Evolutionary conservation across 352 stramenopile genomes (phyloP).

Genomic region (Thalassiosira delicatula): DNA sequence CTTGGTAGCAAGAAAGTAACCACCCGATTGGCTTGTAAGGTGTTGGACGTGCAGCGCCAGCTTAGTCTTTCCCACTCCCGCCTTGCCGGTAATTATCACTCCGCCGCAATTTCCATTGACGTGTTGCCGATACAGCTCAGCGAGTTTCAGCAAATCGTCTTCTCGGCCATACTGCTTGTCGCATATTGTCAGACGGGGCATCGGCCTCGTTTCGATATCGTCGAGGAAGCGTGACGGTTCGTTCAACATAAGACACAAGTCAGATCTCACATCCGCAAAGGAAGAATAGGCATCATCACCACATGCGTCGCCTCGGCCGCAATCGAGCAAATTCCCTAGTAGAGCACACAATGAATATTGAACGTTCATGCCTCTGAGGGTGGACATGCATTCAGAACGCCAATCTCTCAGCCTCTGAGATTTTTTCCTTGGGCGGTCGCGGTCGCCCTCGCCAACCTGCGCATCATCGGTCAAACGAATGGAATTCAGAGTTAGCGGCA

Average conservation of each 20-base stretch:
- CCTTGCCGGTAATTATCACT: conserved; percentile 14
- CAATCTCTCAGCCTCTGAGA: background rate
- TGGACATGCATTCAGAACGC: background rate
- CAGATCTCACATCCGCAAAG: conserved; percentile 8
- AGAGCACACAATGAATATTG: conserved; percentile 24
- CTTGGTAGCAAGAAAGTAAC: conserved; percentile 17
- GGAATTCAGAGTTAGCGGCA: background rate
- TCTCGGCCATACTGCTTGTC: conserved; percentile 37
- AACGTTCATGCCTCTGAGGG: conserved; percentile 8
- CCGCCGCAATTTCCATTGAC: conserved; percentile 4
- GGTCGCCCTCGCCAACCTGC: background rate
- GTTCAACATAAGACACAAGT: conserved; percentile 14
- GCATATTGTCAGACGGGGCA: conserved; percentile 11
- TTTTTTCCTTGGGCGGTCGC: background rate
- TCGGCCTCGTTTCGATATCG: conserved; percentile 1
- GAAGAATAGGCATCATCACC: conserved; percentile 28
- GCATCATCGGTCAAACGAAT: background rate
- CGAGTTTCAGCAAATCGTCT: conserved; percentile 1
- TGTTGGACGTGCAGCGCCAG: conserved; percentile 10
- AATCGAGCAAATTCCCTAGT: conserved; percentile 22
- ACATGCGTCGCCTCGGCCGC: conserved; percentile 12
- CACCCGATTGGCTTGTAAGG: background rate
- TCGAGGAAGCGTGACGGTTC: conserved; percentile 8
- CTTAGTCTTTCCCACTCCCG: conserved; percentile 25
- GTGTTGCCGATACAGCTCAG: conserved; percentile 6